These are phyloP conservation scores for Fragosphaeria purpurea DNA, from an alignment of 2,329 filamentous ascomycete genomes.

Conservation along the genomic window DNA sequence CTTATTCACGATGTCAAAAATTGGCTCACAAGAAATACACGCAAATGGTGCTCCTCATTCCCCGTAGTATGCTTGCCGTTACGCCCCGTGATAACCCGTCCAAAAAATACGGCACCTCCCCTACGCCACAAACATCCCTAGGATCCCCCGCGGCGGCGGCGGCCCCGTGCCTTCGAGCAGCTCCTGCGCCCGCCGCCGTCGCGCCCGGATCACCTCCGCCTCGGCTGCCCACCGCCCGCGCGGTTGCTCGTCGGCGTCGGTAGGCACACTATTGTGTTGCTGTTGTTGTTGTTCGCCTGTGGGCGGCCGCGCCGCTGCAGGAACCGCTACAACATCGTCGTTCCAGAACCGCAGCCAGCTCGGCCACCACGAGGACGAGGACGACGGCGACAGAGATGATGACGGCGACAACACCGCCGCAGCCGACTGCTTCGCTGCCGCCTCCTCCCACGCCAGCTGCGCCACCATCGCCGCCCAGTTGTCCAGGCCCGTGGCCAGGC, in stretches of 20 bases:
- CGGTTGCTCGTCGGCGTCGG: no score
- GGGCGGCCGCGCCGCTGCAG: slow-evolving; percentile 23
- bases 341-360: slow-evolving; percentile 34
- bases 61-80: no score
- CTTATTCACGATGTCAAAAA: no score
- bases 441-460: slow-evolving; percentile 46
- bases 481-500: slow-evolving; percentile 62
- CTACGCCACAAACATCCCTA: no score
- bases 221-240: slow-evolving; percentile 45
- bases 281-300: slow-evolving; percentile 15
- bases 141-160: no score
- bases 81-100: no score
- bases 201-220: slow-evolving; percentile 42
- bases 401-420: slow-evolving; percentile 2
- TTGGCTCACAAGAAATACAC: no score
- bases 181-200: slow-evolving; percentile 39
- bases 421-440: slow-evolving; percentile 17
- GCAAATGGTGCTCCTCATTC: no score
- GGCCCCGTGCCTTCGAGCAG: slow-evolving; percentile 39
- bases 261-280: no score
- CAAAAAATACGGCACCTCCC: no score
- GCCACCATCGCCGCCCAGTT: slow-evolving; percentile 81
- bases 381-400: neutral
- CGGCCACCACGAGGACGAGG: slow-evolving; percentile 16
- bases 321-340: slow-evolving; percentile 19